A percentile compares a stretch with the other conserved stretches of the same genome.
These are phyloP conservation scores for Penicillium sp. DNA, from an alignment of 2,329 filamentous ascomycete species.

Conservation along the genomic window DNA sequence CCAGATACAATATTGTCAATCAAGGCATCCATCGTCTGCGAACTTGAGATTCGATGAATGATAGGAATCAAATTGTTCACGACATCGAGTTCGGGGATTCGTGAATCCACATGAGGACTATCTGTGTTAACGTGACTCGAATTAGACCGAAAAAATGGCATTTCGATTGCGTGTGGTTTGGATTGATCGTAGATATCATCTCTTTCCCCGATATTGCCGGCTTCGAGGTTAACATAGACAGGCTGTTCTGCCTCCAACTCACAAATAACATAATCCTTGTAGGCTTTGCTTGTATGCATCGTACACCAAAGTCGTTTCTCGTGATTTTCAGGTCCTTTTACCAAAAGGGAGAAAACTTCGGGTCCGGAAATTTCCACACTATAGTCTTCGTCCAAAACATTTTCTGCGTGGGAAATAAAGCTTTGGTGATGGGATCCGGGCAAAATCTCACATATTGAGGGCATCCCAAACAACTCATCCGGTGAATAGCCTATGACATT, in stretches of 20 bases:
- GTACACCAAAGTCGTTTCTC: slow-evolving; percentile 80
- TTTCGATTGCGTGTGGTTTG: neutral
- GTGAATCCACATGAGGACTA: neutral
- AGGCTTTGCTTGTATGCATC: slow-evolving; percentile 72
- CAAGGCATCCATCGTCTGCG: slow-evolving; percentile 71
- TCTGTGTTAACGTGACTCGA: neutral
- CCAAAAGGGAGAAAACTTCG: slow-evolving; percentile 78
- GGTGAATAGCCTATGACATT: slow-evolving; percentile 75
- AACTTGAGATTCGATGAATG: slow-evolving; percentile 77
- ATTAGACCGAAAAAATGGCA: neutral
- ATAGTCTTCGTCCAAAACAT: slow-evolving; percentile 76
- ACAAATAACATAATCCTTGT: slow-evolving; percentile 75
- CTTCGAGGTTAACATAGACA: neutral
- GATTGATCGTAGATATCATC: neutral
- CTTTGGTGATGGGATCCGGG: slow-evolving; percentile 71
- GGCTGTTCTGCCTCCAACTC: slow-evolving; percentile 75
- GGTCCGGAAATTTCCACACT: slow-evolving; percentile 75
- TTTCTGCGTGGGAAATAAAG: slow-evolving; percentile 83
- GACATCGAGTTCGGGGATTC: slow-evolving; percentile 57
- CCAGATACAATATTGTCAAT: slow-evolving; percentile 80
- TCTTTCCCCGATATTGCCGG: neutral
- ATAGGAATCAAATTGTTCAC: slow-evolving; percentile 90
- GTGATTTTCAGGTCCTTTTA: slow-evolving; percentile 60
- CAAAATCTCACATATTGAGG: slow-evolving; percentile 80
- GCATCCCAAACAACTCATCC: slow-evolving; percentile 71